A percentile compares a stretch with the other conserved stretches of the same genome.
Conservation (phyloP, 768 basidiomycete genomes). For the Trametes meyenii region DNA sequence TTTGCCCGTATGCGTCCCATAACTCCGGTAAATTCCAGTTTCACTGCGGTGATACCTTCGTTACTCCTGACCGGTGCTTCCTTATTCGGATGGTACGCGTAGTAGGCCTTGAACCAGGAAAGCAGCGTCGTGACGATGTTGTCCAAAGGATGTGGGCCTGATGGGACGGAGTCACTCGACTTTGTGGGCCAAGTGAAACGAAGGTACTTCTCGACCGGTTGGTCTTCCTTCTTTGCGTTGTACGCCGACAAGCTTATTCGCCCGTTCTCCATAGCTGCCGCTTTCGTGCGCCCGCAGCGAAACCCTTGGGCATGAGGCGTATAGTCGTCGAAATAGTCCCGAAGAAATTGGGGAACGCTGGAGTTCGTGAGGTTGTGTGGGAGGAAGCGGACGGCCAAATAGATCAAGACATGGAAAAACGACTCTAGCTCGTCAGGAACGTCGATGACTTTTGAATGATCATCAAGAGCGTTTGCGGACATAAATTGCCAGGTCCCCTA, state of each 20-base stretch:
- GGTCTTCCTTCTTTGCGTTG: too few relatives aligned
- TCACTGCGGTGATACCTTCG: background rate
- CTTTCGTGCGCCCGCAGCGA: too few relatives aligned
- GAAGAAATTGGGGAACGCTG: background rate
- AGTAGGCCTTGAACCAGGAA: background rate
- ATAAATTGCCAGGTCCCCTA: slow-evolving; percentile 4
- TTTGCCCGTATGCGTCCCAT: background rate
- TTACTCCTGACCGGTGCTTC: background rate
- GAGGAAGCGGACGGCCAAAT: slow-evolving; percentile 1
- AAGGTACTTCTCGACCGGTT: too few relatives aligned
- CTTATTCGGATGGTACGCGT: background rate
- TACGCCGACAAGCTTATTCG: too few relatives aligned
- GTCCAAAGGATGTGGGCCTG: background rate
- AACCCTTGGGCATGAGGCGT: background rate
- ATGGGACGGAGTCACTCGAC: too few relatives aligned
- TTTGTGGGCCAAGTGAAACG: too few relatives aligned
- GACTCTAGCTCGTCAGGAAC: slow-evolving; percentile 3
- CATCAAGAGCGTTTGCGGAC: background rate
- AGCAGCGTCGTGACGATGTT: background rate
- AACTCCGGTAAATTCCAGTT: background rate
- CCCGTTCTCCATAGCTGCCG: too few relatives aligned
- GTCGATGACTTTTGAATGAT: background rate
- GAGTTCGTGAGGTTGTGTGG: background rate
- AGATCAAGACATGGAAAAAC: background rate
- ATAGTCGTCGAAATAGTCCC: background rate